These are phyloP conservation scores for Exserohilum rostratum DNA, from an alignment of 2,329 filamentous ascomycete genomes.

Conservation along the genomic window DNA sequence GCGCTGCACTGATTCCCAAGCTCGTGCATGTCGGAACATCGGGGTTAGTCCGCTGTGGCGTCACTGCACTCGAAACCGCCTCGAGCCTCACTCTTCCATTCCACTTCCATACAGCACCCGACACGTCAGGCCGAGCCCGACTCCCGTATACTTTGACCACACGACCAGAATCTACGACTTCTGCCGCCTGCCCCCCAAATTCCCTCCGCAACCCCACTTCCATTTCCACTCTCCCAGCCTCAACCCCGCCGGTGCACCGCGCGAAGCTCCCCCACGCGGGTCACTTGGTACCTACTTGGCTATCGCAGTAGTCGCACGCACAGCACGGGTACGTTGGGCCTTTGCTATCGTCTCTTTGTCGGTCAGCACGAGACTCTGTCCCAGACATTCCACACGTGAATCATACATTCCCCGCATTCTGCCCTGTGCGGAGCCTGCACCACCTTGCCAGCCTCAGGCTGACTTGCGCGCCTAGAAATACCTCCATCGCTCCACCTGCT, in stretches of 20 bases:
- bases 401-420: slow-evolving; percentile 2
- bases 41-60: slow-evolving; percentile 25
- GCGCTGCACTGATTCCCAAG: slow-evolving; percentile 33
- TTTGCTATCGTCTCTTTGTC: neutral
- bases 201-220: neutral
- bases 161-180: too few species aligned
- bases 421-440: slow-evolving; percentile 5
- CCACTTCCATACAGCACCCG: slow-evolving; percentile 35
- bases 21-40: slow-evolving; percentile 20
- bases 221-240: neutral
- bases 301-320: neutral
- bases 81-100: slow-evolving; percentile 27
- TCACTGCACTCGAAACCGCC: slow-evolving; percentile 27
- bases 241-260: slow-evolving; percentile 14
- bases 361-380: neutral
- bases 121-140: slow-evolving; percentile 46
- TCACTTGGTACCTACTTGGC: slow-evolving; percentile 12
- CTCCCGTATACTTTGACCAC: neutral
- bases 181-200: neutral
- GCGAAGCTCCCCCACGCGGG: slow-evolving; percentile 19
- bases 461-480: slow-evolving; percentile 13
- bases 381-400: slow-evolving; percentile 22
- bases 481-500: slow-evolving; percentile 8
- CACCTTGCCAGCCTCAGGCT: slow-evolving; percentile 14
- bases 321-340: neutral